Evolutionary conservation across 495 filamentous ascomycete genomes (phyloP), one percentile per base, ranked within the genome.

Genomic region (Trichoderma asperelloides): DNA sequence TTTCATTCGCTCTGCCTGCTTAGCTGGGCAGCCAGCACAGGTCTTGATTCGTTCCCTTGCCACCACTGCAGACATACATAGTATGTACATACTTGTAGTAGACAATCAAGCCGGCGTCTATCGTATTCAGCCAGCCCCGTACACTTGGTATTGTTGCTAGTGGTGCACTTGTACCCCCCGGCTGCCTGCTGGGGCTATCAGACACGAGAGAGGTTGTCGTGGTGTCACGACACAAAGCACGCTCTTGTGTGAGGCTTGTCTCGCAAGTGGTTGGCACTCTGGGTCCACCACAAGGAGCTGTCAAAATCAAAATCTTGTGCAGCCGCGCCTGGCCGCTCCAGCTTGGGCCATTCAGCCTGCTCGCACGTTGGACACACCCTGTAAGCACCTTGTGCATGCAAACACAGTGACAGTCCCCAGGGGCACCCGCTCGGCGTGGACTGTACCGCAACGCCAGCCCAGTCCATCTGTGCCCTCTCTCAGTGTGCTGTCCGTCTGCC

Each of bases 201-300:
- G 25, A 60, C 55, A 60, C 23, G 21, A 30, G 55, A 25, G n/a
- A n/a, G 16, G 49, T 21, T 3, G 55, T 21, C 55, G 55, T 27
- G 55, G 55, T 27, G 55, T 60, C 55, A 25, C 55, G 16, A 60
- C 55, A n/a, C 55, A 30, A 60, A 30, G 55, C 55, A 60, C 12
- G 55, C 27, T 60, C 55, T 60, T 60, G 55, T 60, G 23, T 12
- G 21, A 60, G 8, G 55, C 27, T 27, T 60, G 55, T 21, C 55
- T 28, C 23, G 55, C 55, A 30, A 30, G 15, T 60, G 55, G 30
- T 60, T 60, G 27, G 55, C 30, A 60, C 15, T 8, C 11, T 18
- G 55, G 55, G 55, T 60, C 55, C 25, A 60, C 55, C 55, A 55
- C 49, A 55, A 25, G 49, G 21, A 60, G 55, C 55, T 60, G 55